Percentiles rank a stretch among this genome's conserved stretches.
phyloP scores from a whole-genome alignment of 768 basidiomycete genomes.

The Rubroboletus satanas region DNA sequence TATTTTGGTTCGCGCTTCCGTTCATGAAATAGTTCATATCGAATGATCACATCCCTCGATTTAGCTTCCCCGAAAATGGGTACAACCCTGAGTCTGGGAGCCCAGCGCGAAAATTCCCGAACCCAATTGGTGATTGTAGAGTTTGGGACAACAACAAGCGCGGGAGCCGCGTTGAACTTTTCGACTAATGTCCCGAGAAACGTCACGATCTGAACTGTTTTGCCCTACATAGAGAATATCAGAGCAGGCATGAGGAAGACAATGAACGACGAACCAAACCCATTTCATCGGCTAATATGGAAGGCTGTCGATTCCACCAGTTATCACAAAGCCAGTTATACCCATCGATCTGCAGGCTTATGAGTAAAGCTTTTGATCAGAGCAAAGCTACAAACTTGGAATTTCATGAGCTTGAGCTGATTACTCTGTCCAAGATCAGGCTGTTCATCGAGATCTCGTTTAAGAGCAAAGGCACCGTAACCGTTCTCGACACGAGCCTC shows the following conservation, averaged over 20 bases:
- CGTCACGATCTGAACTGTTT: constrained; percentile 88
- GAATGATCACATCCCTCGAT: constrained; percentile 73
- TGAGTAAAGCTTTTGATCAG: constrained; percentile 3
- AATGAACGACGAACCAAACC: constrained; percentile 56
- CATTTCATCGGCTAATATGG: constrained; percentile 98
- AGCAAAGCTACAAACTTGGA: constrained; percentile 56
- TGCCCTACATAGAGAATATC: constrained; percentile 50
- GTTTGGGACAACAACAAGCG: constrained; percentile 91
- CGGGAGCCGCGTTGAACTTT: constrained; percentile 64
- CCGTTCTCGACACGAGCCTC: constrained; percentile 55
- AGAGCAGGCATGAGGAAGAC: background rate
- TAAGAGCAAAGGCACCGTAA: constrained; percentile 47
- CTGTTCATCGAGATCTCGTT: constrained; percentile 42
- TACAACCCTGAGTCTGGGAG: constrained; percentile 67
- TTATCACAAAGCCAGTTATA: constrained; percentile 84
- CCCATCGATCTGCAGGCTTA: constrained; percentile 55
- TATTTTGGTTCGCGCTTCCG: constrained; percentile 57
- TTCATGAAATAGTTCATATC: constrained; percentile 75
- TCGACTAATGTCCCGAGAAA: constrained; percentile 68
- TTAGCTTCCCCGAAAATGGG: constrained; percentile 82
- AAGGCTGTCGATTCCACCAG: constrained; percentile 83
- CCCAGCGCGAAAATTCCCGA: constrained; percentile 82
- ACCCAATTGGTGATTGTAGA: constrained; percentile 96
- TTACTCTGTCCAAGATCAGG: constrained; percentile 64
- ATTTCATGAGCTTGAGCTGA: constrained; percentile 74